Evolutionary conservation across 202 grass and related monocot species (phyloP), one percentile per base, ranked within the genome.

Genomic region (Hordeum pubiflorum): DNA sequence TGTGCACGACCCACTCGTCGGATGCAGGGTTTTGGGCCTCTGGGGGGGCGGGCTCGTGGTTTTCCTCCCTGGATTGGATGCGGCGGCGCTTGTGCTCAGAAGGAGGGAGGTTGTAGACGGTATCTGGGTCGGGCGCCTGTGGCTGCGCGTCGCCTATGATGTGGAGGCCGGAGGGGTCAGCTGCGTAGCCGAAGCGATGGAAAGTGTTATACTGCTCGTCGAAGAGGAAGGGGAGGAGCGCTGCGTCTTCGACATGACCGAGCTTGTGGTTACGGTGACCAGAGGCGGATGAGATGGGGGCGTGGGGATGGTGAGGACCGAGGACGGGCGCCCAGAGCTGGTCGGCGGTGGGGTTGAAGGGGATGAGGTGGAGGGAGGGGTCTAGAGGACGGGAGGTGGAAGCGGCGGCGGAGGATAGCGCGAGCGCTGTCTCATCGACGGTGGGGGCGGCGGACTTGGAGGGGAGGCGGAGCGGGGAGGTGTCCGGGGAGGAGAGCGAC

Each of bases 141-240:
- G 88, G 43, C 43, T 46, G 43, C 13, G 13, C 43, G 56, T 99
- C 96, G 50, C 96, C 92, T 23, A 99, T 81, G 76, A 83, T 91
- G 21, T 88, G 84, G 82, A 99, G 92, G 17, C 96, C 92, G 1
- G 92, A 95, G 34, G 92, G 96, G 65, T 99, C 92, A 9, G 92
- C 32, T 44, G 96, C 92, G 80, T 99, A 99, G 74, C 96, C 92
- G 63, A 91, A 95, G 6, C 89, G 85, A 63, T 99, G 96, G 61
- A 95, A 99, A 69, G 96, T 99, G 85, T 95, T 99, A 56, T 95
- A 99, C 75, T 99, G 90, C 78, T 99, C 96, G 38, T 99, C 96
- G 78, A 98, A 98, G 52, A 95, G 92, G 86, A 98, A 98, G n/a
- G 92, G 92, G 72, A 95, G 86, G 23, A 99, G 72, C 0, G 89